phyloP scores from a whole-genome alignment of 208 protist genomes.

The Trypanosomatidae sp. region DNA sequence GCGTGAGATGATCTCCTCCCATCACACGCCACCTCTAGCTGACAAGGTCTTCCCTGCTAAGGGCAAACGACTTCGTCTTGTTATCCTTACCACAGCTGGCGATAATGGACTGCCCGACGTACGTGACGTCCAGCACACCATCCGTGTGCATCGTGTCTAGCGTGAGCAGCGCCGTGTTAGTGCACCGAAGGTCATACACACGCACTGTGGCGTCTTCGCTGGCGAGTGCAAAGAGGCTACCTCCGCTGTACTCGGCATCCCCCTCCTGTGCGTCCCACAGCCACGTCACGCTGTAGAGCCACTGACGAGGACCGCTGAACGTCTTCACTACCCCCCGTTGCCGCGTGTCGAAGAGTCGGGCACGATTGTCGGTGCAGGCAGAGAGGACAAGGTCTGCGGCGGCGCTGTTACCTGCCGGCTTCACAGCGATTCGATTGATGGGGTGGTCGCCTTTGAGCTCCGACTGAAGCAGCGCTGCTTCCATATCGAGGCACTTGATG shows the following conservation, averaged over 20 bases:
- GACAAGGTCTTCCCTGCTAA: constrained; percentile 37
- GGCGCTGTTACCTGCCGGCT: constrained; percentile 28
- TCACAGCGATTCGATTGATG: constrained; percentile 61
- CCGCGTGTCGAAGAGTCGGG: constrained; percentile 77
- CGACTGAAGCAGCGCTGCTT: constrained; percentile 37
- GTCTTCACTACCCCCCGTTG: constrained; percentile 51
- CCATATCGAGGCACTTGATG: constrained; percentile 71
- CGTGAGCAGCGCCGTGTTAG: constrained; percentile 56
- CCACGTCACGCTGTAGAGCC: constrained; percentile 82
- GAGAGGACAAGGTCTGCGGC: constrained; percentile 64
- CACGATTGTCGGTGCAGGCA: constrained; percentile 83
- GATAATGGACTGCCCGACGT: constrained; percentile 56
- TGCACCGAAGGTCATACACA: constrained; percentile 75
- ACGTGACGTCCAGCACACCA: constrained; percentile 78
- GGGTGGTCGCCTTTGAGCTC: constrained; percentile 68
- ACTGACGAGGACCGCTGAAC: constrained; percentile 80
- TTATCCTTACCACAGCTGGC: constrained; percentile 85
- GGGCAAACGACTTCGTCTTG: constrained; percentile 62
- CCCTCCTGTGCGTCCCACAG: constrained; percentile 56
- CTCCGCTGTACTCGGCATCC: constrained; percentile 25
- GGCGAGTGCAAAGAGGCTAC: constrained; percentile 56
- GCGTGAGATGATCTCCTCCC: too few species aligned
- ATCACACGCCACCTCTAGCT: not conserved
- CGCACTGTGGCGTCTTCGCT: constrained; percentile 75
- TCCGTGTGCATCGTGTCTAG: constrained; percentile 80